Conservation (phyloP, 2,329 filamentous ascomycete species). For the Stachybotrys chartarum region DNA sequence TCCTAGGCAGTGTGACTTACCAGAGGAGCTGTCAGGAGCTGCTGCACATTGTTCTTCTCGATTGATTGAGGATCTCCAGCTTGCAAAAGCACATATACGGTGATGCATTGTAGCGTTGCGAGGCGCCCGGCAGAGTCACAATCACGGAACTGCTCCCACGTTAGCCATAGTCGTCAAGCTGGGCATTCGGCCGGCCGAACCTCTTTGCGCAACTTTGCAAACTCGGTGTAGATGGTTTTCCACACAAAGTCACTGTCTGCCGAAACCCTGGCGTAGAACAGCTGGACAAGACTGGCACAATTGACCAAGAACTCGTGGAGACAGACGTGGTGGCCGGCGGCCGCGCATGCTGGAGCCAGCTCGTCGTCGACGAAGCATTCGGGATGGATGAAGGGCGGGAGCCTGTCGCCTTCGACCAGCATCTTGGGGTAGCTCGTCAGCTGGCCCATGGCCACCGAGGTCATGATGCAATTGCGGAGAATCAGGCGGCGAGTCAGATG, state of each 20-base stretch:
- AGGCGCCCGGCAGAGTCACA: not conserved
- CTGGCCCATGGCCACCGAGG: slow-evolving; percentile 6
- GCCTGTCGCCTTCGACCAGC: slow-evolving; percentile 1
- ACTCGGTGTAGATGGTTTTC: not conserved
- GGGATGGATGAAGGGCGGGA: slow-evolving; percentile 3
- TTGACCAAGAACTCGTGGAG: slow-evolving; percentile 1
- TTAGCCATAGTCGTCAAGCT: not conserved
- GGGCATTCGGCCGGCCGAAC: not conserved
- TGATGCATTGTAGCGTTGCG: not conserved
- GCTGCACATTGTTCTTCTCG: not conserved
- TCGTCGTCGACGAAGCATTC: slow-evolving; percentile 2
- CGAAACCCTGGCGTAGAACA: slow-evolving; percentile 1
- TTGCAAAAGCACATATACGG: slow-evolving; percentile 2
- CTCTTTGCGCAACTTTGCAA: not conserved
- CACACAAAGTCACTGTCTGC: slow-evolving; percentile 1
- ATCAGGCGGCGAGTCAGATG: not conserved
- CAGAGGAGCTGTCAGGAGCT: not conserved
- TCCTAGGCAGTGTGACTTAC: not conserved
- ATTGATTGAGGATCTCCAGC: not conserved
- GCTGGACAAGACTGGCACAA: slow-evolving; percentile 1
- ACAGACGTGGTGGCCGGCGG: not conserved
- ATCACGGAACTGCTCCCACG: not conserved
- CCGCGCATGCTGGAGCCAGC: not conserved
- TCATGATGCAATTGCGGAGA: slow-evolving; percentile 1
- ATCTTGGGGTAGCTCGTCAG: slow-evolving; percentile 4